These are phyloP conservation scores for Chlorencoelia australis DNA, from an alignment of 2,329 filamentous ascomycete species.

Conservation along the genomic window DNA sequence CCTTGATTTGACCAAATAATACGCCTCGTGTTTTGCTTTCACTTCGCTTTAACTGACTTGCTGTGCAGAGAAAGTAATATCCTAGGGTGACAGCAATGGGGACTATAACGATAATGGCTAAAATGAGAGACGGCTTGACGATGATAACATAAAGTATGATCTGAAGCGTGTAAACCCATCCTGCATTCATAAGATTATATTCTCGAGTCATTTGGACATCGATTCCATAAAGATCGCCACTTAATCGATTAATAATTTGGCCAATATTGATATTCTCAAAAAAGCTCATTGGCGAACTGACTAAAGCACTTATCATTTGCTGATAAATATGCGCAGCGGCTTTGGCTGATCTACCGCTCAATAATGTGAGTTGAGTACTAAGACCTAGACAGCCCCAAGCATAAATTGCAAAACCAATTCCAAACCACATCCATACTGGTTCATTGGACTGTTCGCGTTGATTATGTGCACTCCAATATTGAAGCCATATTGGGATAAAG, in stretches of 20 bases:
- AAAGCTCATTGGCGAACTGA: slow-evolving; percentile 55
- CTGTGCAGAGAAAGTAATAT: background rate
- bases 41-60: background rate
- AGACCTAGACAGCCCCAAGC: too few relatives aligned
- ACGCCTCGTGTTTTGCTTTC: background rate
- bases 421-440: too few relatives aligned
- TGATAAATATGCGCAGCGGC: background rate
- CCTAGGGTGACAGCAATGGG: background rate
- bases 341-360: too few relatives aligned
- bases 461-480: too few relatives aligned
- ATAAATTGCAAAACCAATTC: too few relatives aligned
- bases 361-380: too few relatives aligned
- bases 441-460: too few relatives aligned
- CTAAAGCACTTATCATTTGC: slow-evolving; percentile 28
- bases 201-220: background rate
- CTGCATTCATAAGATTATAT: background rate
- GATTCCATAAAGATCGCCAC: background rate
- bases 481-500: too few relatives aligned
- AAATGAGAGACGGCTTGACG: background rate
- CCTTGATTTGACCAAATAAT: background rate
- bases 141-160: background rate
- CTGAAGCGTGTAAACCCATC: too few relatives aligned
- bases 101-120: background rate
- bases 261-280: slow-evolving; percentile 39
- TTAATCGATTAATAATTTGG: background rate